phyloP scores from a whole-genome alignment of 768 basidiomycete genomes.

The Pleurotus eryngii region DNA sequence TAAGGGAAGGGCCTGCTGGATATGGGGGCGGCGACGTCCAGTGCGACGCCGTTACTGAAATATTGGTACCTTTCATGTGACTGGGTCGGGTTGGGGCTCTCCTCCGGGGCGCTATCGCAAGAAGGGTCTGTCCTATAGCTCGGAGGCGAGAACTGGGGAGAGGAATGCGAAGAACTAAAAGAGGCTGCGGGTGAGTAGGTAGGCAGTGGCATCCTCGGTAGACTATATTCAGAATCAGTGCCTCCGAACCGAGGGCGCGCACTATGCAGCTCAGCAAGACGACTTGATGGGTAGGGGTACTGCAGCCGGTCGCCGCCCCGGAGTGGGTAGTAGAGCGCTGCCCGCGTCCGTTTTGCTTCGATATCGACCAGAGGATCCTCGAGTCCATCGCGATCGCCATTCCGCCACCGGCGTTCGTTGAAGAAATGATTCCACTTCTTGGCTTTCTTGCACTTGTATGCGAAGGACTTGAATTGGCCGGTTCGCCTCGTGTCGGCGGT shows the following conservation, averaged over 20 bases:
- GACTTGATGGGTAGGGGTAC: neutral
- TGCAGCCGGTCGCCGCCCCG: no score
- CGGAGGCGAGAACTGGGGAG: neutral
- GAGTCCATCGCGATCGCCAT: neutral
- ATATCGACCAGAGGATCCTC: neutral
- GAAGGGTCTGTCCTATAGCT: neutral
- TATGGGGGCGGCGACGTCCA: no score
- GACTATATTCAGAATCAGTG: no score
- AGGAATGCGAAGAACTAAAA: neutral
- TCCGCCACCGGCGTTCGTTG: neutral
- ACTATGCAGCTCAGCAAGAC: neutral
- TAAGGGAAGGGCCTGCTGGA: no score
- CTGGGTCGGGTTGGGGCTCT: no score
- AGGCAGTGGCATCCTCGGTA: neutral
- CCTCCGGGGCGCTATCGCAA: neutral
- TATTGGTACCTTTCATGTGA: no score
- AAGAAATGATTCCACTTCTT: constrained; percentile 1
- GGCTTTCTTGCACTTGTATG: neutral
- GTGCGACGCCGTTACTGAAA: no score
- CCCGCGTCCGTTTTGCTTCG: neutral
- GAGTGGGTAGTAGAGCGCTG: neutral
- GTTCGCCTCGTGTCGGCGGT: neutral
- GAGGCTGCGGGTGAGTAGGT: neutral
- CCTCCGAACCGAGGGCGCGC: no score
- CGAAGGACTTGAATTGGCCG: neutral